Base-by-base conservation (phyloP, 371 early-diverging fungal species). In the Lichtheimia ornata region DNA sequence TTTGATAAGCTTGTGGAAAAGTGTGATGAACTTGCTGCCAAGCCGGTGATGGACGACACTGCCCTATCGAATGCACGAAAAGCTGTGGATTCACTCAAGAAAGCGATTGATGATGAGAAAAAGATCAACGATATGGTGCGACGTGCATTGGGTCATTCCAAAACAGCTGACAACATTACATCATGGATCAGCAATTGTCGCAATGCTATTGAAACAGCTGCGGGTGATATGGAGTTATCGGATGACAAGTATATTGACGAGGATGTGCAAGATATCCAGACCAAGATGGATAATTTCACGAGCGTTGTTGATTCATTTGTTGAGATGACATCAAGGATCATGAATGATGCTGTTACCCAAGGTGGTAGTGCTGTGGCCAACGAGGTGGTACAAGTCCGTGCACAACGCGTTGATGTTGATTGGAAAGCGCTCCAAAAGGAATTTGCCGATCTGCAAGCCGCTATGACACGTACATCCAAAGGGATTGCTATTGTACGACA, bases 111-210 rank as follows among this genome's bases (percentile, higher is more conserved):
- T 15, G 18, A 35, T 2, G 69, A 58, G 30, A 61, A 58, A 50
- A 15, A 28, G 25, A 28, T 61, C 25, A 59, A 62, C 27, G 77
- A 78, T 41, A 25, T 65, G 17, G 59, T 73, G 17, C 63, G 70
- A 12, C 66, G 63, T 12, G 58, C 72, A 3, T 15, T 71, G 27
- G 69, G 67, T 3, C 77, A 76, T 58, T 61, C 56, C 12, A 76
- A 79, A 52, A 62, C 64, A 50, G 71, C 69, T 13, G 60, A 67
- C 1, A 63, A 64, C 14, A 79, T 81, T 41, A 52, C 35, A 9
- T 30, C 58, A 2, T 81, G 82, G 82, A 53, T 79, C 17, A 45
- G 27, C 6, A 66, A 67, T 15, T 78, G 79, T 44, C 63, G 67
- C 12, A 35, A 54, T 24, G 79, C 79, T 2, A 65, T 72, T 30